Percentiles rank a stretch among this genome's conserved stretches.
Conservation (phyloP, 208 protist genomes). For the Leishmania arabica region DNA sequence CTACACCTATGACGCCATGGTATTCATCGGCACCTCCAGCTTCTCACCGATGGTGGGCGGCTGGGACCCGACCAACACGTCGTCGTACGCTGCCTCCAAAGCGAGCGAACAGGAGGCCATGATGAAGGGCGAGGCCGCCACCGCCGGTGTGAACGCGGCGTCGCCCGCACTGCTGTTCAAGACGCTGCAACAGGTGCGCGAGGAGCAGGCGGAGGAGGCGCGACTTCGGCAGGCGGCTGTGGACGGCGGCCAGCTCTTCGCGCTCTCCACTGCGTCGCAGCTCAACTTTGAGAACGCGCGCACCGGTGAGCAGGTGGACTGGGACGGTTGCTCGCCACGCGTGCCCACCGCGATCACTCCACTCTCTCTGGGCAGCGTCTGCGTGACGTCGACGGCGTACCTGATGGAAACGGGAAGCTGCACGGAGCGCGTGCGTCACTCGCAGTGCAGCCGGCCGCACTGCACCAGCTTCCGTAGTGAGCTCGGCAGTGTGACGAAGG, state of each 20-base stretch:
- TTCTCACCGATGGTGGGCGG: constrained; percentile 66
- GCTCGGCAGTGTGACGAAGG: constrained; percentile 31
- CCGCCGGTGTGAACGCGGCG: background rate
- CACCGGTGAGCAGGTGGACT: constrained; percentile 31
- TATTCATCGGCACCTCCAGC: constrained; percentile 61
- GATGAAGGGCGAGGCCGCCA: constrained; percentile 17
- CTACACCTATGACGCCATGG: constrained; percentile 34
- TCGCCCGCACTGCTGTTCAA: constrained; percentile 19
- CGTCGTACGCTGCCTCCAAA: constrained; percentile 17
- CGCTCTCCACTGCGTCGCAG: constrained; percentile 20
- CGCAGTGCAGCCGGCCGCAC: constrained; percentile 58
- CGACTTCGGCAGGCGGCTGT: constrained; percentile 8
- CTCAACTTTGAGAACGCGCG: constrained; percentile 30
- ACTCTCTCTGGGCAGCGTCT: constrained; percentile 54
- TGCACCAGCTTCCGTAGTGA: constrained; percentile 33
- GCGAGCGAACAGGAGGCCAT: constrained; percentile 11
- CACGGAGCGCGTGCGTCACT: constrained; percentile 36
- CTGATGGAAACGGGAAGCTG: constrained; percentile 44
- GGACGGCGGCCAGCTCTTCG: constrained; percentile 5
- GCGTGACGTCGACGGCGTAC: constrained; percentile 52
- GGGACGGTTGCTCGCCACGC: constrained; percentile 44
- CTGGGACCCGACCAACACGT: constrained; percentile 55
- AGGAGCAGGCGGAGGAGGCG: constrained; percentile 10
- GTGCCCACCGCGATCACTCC: constrained; percentile 14
- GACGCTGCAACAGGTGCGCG: constrained; percentile 24